Conservation (phyloP, 352 stramenopile genomes). For the Phytophthora palmivora region DNA sequence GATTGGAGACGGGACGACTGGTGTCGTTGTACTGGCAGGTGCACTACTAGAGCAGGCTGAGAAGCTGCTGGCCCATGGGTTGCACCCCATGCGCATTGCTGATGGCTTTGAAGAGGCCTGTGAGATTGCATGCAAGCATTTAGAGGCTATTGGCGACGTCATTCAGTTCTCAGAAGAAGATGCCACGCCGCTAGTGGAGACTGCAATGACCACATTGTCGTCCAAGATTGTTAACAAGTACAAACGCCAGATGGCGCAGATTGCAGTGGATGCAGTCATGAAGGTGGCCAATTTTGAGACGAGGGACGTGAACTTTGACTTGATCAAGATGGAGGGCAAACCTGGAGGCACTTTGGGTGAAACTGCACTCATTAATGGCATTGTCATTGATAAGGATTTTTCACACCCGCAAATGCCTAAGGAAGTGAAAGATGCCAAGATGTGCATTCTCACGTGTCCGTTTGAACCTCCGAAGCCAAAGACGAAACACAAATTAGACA, state of each 20-base stretch:
- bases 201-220: slow-evolving; percentile 98
- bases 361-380: slow-evolving; percentile 98
- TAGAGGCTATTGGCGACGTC: slow-evolving; percentile 95
- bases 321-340: slow-evolving; percentile 99
- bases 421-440: slow-evolving; percentile 96
- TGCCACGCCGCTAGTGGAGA: slow-evolving; percentile 95
- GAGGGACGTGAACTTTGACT: slow-evolving; percentile 99
- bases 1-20: slow-evolving; percentile 99
- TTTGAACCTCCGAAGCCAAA: slow-evolving; percentile 99
- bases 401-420: slow-evolving; percentile 99
- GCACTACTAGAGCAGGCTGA: slow-evolving; percentile 97
- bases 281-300: slow-evolving; percentile 98
- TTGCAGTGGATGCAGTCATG: slow-evolving; percentile 98
- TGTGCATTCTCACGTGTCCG: slow-evolving; percentile 99
- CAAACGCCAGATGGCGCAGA: slow-evolving; percentile 99
- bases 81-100: slow-evolving; percentile 99
- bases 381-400: slow-evolving; percentile 99
- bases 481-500: slow-evolving; percentile 98
- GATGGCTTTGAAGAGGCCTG: slow-evolving; percentile 99
- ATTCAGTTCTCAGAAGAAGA: slow-evolving; percentile 97
- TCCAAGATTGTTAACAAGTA: slow-evolving; percentile 99
- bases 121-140: slow-evolving; percentile 95
- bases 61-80: slow-evolving; percentile 95
- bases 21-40: slow-evolving; percentile 98
- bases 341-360: slow-evolving; percentile 97